A percentile compares a stretch with the other conserved stretches of the same genome.
phyloP scores from a whole-genome alignment of 2,329 filamentous ascomycete species.

The Pseudopyrenochaeta lycopersici region DNA sequence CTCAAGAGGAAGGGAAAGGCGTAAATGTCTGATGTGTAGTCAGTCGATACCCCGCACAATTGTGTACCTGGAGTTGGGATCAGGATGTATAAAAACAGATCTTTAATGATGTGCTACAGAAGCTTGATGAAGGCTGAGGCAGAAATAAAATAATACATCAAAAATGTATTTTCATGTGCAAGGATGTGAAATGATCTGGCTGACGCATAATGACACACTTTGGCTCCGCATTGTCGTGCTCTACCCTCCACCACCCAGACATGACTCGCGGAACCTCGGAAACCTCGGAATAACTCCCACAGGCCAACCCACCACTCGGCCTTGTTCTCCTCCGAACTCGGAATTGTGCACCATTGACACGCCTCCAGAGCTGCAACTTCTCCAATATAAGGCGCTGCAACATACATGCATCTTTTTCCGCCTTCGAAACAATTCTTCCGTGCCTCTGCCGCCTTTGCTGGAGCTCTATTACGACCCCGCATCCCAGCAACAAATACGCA shows the following conservation, averaged over 20 bases:
- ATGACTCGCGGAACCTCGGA: slow-evolving; percentile 21
- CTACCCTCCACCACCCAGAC: slow-evolving; percentile 13
- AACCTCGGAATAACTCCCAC: slow-evolving; percentile 19
- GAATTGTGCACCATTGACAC: neutral
- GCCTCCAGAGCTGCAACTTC: slow-evolving; percentile 6
- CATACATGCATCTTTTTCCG: slow-evolving; percentile 32
- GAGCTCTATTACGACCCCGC: slow-evolving; percentile 21
- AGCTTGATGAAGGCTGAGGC: slow-evolving; percentile 8
- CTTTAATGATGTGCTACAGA: slow-evolving; percentile 9
- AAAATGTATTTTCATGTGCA: neutral
- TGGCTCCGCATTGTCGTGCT: slow-evolving; percentile 19
- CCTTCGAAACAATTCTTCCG: slow-evolving; percentile 18
- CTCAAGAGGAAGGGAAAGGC: slow-evolving; percentile 67
- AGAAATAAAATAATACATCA: slow-evolving; percentile 11
- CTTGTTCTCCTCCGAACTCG: slow-evolving; percentile 3
- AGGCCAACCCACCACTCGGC: slow-evolving; percentile 7
- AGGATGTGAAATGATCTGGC: neutral
- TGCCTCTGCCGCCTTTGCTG: slow-evolving; percentile 22
- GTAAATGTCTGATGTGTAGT: slow-evolving; percentile 10
- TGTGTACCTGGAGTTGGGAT: slow-evolving; percentile 14
- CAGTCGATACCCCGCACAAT: slow-evolving; percentile 18
- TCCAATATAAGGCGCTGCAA: slow-evolving; percentile 7
- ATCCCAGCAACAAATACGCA: slow-evolving; percentile 6
- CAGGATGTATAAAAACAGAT: slow-evolving; percentile 10
- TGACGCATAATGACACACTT: slow-evolving; percentile 11